Base-by-base conservation (phyloP, 202 grass and related monocot species). In the Setaria italica region DNA sequence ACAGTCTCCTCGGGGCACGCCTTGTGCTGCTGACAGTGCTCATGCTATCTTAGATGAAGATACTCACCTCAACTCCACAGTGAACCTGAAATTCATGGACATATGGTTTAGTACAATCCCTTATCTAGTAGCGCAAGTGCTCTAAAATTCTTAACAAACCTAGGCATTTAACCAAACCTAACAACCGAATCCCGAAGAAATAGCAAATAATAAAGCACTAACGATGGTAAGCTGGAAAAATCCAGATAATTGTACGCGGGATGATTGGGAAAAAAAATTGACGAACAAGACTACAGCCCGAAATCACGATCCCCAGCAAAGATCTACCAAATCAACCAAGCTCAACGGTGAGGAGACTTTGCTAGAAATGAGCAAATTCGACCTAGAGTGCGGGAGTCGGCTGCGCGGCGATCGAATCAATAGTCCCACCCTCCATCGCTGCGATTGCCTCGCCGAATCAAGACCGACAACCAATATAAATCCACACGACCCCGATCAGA, bases 31-130 rank as follows among this genome's bases (percentile, higher is more conserved):
- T 64, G 10, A 35, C 53, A 76, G 69, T 76, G 87, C 70, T 90
- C 89, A 90, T 90, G 75, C 25, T 90, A 78, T 59, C 48, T 62
- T 51, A 29, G 84, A 42, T 68, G 62, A 68, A 15, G n/a, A 13
- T 30, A 85, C 30, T 80, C 53, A 70, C 51, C 59, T 86, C 15
- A 62, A 60, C 35, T 63, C 11, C 29, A 6, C 0, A 87, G 54
- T 4, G 20, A 84, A 41, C 85, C 89, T 90, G 85, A 59, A 90
- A 75, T 76, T 62, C 62, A 84, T 54, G 55, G 12, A 1, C 4
- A 9, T 30, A 70, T 56, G 25, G n/a, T 84, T 76, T 30, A 82
- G 47, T 62, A 32, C 59, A 62, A 62, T 72, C 66, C 60, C 34
- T 74, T 32, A 33, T 45, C 51, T 46, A 11, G 39, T 41, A 19